Percentiles rank a stretch among this genome's conserved stretches.
phyloP scores from a whole-genome alignment of 257 asterid species.

The Solanum appendiculatum region DNA sequence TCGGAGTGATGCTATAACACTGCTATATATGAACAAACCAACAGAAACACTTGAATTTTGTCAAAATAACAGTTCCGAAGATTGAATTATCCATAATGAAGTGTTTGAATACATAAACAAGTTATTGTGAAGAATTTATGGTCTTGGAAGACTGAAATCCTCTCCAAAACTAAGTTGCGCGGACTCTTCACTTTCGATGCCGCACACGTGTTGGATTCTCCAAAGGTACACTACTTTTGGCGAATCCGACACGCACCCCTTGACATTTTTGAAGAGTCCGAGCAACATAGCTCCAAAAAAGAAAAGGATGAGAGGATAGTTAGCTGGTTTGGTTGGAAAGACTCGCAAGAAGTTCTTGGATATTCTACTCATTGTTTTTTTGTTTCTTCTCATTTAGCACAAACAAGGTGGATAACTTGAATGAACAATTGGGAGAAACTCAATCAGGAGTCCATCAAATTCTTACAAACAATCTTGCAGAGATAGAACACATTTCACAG shows the following conservation, averaged over 20 bases:
- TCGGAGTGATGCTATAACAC: neutral
- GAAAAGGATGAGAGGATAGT: neutral
- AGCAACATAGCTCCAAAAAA: too few relatives aligned
- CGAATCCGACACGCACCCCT: too few relatives aligned
- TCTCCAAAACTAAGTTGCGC: too few relatives aligned
- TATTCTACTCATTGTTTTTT: neutral
- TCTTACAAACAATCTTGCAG: constrained; percentile 23
- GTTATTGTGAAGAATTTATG: neutral
- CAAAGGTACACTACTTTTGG: too few relatives aligned
- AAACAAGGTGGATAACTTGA: constrained; percentile 33
- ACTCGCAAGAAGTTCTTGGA: neutral
- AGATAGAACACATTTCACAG: constrained; percentile 31
- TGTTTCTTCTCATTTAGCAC: constrained; percentile 20
- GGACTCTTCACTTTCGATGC: too few relatives aligned
- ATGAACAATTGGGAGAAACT: constrained; percentile 42
- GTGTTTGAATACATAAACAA: neutral
- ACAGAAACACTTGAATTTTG: neutral
- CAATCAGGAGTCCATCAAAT: constrained; percentile 22
- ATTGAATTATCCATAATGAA: neutral
- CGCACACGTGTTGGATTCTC: too few relatives aligned
- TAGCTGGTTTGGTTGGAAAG: neutral
- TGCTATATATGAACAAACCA: neutral
- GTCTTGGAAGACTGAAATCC: neutral
- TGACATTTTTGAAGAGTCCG: too few relatives aligned
- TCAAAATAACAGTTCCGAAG: neutral